Evolutionary conservation across 129 eudicot genomes (phyloP).

Genomic region (Erigeron canadensis): DNA sequence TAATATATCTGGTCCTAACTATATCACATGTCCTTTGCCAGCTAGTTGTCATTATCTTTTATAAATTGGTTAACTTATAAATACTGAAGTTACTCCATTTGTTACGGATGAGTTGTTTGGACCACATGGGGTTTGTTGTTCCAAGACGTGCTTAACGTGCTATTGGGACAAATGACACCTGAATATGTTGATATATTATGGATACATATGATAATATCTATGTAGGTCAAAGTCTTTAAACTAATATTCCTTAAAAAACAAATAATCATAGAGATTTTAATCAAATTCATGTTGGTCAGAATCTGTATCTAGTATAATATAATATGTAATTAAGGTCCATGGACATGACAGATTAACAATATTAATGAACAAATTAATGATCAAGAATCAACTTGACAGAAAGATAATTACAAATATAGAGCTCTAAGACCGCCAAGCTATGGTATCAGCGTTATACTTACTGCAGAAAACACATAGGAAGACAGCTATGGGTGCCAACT

Average conservation of each 20-base stretch:
- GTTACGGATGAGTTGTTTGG: neutral
- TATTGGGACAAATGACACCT: conserved; percentile 3
- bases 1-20: neutral
- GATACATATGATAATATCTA: neutral
- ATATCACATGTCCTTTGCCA: neutral
- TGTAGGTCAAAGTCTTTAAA: neutral
- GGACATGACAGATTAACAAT: neutral
- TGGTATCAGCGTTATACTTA: neutral
- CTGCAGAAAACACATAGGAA: neutral
- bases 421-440: neutral
- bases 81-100: neutral
- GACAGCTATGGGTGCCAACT: neutral
- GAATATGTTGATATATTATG: conserved; percentile 13
- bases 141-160: neutral
- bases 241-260: neutral
- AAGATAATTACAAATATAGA: neutral
- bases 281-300: neutral
- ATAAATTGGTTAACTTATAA: neutral
- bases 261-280: neutral
- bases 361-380: neutral
- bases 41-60: neutral
- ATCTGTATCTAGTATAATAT: neutral
- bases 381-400: neutral
- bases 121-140: conserved; percentile 3
- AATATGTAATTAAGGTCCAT: neutral